Percentiles rank a stretch among this genome's conserved stretches.
Conservation (phyloP, 768 basidiomycete genomes). For the Xerocomus brunneocitrinus region DNA sequence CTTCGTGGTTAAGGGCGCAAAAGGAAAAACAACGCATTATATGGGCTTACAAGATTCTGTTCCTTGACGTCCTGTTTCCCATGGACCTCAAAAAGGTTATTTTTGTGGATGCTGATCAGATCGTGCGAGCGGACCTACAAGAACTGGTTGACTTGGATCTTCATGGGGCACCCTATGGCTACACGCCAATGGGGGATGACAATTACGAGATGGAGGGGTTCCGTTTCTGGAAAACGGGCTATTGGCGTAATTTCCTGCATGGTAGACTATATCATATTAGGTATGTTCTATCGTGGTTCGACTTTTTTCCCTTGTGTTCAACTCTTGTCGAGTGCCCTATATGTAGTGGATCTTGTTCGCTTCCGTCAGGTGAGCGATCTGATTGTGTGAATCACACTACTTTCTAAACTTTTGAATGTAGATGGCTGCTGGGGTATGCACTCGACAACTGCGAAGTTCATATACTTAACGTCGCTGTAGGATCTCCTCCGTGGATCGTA, state of each 20-base stretch:
- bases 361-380: slow-evolving; percentile 71
- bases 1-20: slow-evolving; percentile 94
- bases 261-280: slow-evolving; percentile 94
- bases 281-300: slow-evolving; percentile 36
- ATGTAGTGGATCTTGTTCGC: slow-evolving; percentile 91
- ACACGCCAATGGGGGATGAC: slow-evolving; percentile 97
- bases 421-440: slow-evolving; percentile 56
- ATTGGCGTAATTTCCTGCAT: slow-evolving; percentile 84
- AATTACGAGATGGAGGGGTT: slow-evolving; percentile 95
- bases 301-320: slow-evolving; percentile 4
- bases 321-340: slow-evolving; percentile 66
- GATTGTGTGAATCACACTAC: neutral
- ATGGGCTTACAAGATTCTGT: slow-evolving; percentile 99
- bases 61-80: slow-evolving; percentile 97
- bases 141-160: slow-evolving; percentile 93
- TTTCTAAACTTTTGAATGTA: slow-evolving; percentile 15
- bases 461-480: slow-evolving; percentile 32
- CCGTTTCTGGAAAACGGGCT: slow-evolving; percentile 97
- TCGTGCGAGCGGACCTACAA: slow-evolving; percentile 92
- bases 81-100: slow-evolving; percentile 99
- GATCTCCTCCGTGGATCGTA: slow-evolving; percentile 90
- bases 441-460: neutral
- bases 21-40: slow-evolving; percentile 98
- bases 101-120: slow-evolving; percentile 97
- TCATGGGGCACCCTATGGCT: slow-evolving; percentile 90